Base-by-base conservation (phyloP, 2,329 filamentous ascomycete species). In the Clarireedia homoeocarpa region DNA sequence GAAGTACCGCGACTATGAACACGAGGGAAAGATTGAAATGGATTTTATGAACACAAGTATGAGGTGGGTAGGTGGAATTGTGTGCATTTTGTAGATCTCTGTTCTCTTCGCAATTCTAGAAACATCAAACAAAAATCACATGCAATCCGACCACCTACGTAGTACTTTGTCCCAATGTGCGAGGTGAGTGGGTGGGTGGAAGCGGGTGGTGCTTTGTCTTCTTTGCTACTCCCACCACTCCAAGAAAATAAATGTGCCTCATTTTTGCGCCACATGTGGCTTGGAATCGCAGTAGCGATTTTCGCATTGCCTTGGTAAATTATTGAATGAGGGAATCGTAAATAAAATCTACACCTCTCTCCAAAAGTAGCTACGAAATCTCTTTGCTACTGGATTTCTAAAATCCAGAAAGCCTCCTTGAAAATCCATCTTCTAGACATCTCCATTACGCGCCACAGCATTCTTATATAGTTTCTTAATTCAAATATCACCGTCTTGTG, bases 251-350 rank as follows among this genome's bases (percentile, higher is more conserved):
- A 17, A 17, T 42, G 15, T 42, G 7, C 15, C 20, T 42, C 20
- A 42, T 20, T 46, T 46, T 46, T 46, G 23, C 20, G 42, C 42
- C 42, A 46, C 42, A 46, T 26, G 42, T 46, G 42, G 42, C 42
- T 46, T 20, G 12, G 12, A 17, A 42, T n/a, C 20, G 17, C 23
- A 20, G 39, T 42, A 20, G 39, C 39, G 30, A 34, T 46, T 46
- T 23, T 46, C 42, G 36, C 36, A 54, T 50, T 54, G 14, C 52
- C 52, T 54, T 54, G 52, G 45, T 54, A 54, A 54, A 54, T 54
- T 48, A 54, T 48, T 30, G 34, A 54, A 50, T 23, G 46, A 44
- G 34, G 46, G 36, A 44, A 55, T 39, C 27, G 27, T 51, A 55
- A 55, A 54, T 54, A 44, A 55, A 55, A 50, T 55, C 46, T 26